phyloP scores from a whole-genome alignment of 345 rosid genomes.

The Arabidopsis arenosa region DNA sequence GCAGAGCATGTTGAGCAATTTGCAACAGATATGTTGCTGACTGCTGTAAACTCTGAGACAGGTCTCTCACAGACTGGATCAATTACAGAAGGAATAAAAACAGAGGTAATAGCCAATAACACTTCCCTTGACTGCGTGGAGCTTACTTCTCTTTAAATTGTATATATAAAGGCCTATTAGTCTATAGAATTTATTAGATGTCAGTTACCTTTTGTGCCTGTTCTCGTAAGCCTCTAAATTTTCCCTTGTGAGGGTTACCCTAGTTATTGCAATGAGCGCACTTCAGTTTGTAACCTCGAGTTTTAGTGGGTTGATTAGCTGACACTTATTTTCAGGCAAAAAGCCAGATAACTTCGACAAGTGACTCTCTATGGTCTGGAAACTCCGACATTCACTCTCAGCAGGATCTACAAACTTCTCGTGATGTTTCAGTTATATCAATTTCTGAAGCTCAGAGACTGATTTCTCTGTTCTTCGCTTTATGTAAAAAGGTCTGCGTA shows the following conservation, averaged over 20 bases:
- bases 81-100: slow-evolving; percentile 56
- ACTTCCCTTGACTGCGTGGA: slow-evolving; percentile 19
- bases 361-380: slow-evolving; percentile 60
- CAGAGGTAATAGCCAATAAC: slow-evolving; percentile 57
- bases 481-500: slow-evolving; percentile 82
- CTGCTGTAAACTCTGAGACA: slow-evolving; percentile 60
- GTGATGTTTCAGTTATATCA: slow-evolving; percentile 60
- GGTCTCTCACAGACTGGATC: slow-evolving; percentile 53
- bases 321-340: slow-evolving; percentile 54
- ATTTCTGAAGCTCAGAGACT: slow-evolving; percentile 82
- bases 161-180: slow-evolving; percentile 17
- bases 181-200: neutral
- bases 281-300: slow-evolving; percentile 26
- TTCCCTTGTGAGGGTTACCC: slow-evolving; percentile 8
- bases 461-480: slow-evolving; percentile 88
- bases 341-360: slow-evolving; percentile 59
- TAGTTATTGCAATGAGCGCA: slow-evolving; percentile 3
- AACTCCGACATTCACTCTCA: slow-evolving; percentile 53
- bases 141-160: slow-evolving; percentile 18
- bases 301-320: slow-evolving; percentile 31
- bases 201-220: slow-evolving; percentile 15
- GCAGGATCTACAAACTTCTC: slow-evolving; percentile 51
- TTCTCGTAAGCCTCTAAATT: slow-evolving; percentile 21
- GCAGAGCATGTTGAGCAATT: slow-evolving; percentile 79
- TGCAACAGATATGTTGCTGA: slow-evolving; percentile 77